Conservation (phyloP, 768 basidiomycete species). For the Phaeotremella skinneri region DNA sequence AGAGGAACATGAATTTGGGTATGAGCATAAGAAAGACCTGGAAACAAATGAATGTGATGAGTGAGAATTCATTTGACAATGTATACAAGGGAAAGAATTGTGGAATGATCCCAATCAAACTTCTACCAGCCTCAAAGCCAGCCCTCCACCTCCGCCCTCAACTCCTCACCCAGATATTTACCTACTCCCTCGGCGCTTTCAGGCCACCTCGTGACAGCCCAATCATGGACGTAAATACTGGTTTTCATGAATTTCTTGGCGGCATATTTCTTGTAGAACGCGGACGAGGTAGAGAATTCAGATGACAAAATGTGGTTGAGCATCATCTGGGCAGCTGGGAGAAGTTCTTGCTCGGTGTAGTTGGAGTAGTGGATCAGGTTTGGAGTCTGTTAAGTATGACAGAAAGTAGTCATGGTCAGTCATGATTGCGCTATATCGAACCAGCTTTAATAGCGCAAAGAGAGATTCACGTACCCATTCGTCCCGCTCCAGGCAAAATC, state of each 20-base stretch:
- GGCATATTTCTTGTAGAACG: conserved; percentile 85
- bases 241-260: conserved; percentile 77
- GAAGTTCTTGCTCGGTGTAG: conserved; percentile 73
- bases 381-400: conserved; percentile 66
- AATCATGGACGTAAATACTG: conserved; percentile 75
- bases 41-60: no score
- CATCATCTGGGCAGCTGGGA: conserved; percentile 82
- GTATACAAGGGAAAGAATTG: no score
- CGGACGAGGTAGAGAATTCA: conserved; percentile 61
- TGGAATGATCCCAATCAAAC: no score
- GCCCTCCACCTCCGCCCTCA: conserved; percentile 5
- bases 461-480: conserved; percentile 72
- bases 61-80: no score
- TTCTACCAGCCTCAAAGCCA: no score
- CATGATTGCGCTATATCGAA: neutral
- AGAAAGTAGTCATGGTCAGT: neutral
- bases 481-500: conserved; percentile 71
- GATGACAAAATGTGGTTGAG: conserved; percentile 71
- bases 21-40: no score
- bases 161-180: conserved; percentile 16
- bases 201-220: conserved; percentile 59
- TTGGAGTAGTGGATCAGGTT: conserved; percentile 85
- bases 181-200: conserved; percentile 13
- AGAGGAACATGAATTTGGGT: no score
- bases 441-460: neutral